phyloP scores from a whole-genome alignment of 208 protist species.

The Wallacemonas sp. region DNA sequence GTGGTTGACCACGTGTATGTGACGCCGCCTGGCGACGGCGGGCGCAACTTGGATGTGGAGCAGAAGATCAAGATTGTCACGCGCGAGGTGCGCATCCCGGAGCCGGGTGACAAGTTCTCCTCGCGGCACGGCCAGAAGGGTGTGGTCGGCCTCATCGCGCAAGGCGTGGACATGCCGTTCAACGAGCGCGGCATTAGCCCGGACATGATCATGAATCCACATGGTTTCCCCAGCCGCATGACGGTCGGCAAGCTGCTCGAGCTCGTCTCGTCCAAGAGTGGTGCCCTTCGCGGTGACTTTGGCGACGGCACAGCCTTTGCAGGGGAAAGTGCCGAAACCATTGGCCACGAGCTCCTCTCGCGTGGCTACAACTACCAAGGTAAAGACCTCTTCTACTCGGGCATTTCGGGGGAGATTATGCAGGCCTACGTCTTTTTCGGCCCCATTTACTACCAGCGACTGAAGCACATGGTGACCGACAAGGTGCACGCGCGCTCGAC shows the following conservation, averaged over 20 bases:
- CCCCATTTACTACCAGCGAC: constrained; percentile 99
- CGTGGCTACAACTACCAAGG: constrained; percentile 98
- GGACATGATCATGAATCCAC: constrained; percentile 99
- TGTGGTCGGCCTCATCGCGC: constrained; percentile 98
- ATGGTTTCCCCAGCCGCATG: constrained; percentile 99
- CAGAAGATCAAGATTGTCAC: constrained; percentile 96
- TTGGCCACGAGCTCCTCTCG: constrained; percentile 82
- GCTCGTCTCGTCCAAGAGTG: constrained; percentile 97
- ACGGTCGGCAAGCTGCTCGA: constrained; percentile 99
- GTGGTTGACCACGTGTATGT: constrained; percentile 95
- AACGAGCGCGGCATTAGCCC: constrained; percentile 96
- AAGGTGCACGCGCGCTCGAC: constrained; percentile 99
- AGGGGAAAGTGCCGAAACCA: constrained; percentile 93
- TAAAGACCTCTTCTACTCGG: constrained; percentile 97
- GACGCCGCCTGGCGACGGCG: constrained; percentile 82
- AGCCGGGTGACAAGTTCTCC: constrained; percentile 99
- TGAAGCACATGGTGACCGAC: constrained; percentile 99
- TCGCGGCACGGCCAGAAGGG: constrained; percentile 99
- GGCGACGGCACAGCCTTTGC: constrained; percentile 97
- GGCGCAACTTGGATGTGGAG: constrained; percentile 83
- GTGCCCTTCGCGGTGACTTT: constrained; percentile 90
- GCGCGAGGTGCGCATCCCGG: constrained; percentile 90
- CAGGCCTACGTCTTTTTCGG: constrained; percentile 99
- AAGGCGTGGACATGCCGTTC: constrained; percentile 99
- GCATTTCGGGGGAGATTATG: constrained; percentile 98